Base-by-base conservation (phyloP, 202 grass and related monocot genomes). In the Brachypodium distachyon region DNA sequence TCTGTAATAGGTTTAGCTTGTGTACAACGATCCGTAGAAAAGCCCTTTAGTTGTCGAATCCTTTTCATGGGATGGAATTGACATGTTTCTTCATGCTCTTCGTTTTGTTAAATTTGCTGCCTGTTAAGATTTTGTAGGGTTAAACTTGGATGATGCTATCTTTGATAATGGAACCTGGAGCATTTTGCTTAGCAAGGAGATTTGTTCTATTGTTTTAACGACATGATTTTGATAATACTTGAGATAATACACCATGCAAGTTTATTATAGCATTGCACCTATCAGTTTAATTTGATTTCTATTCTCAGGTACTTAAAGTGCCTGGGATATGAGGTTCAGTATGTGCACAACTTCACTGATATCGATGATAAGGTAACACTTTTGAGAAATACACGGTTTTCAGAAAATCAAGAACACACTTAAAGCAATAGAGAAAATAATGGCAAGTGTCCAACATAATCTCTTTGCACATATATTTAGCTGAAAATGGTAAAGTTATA, bases 321-420 rank as follows among this genome's bases (percentile, higher is more conserved):
- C 68, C 81, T 97, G 90, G 80, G 83, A 9, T 93, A 97, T 51
- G 93, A 97, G 34, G 85, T 97, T 67, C 77, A 89, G 66, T 93
- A 93, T 42, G 90, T 97, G 21, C 90, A 87, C 33, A 97, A 97
- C 66, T 97, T 93, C 72, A 93, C 93, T 21, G 90, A 97, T 57
- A 93, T 97, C 1, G 87, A 97, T 62, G 93, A 97, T 22, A 97
- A 97, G 94, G 94, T 97, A 81, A 62, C 37, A 12, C 4, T 12
- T 1, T 27, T 26, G 13, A 55, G 11, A 26, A 25, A 55, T 25
- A 25, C 4, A 13, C 26, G 10, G 12, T 4, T 14, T 14, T 55
- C 0, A 25, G 14, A 64, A 2, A 0, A 26, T 21, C 34, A 18
- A 70, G 44, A 34, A 50, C 46, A 70, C 2, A 21, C 28, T 21